Evolutionary conservation across 306 rosid species (phyloP), one percentile per base, ranked within the genome.

Genomic region (Dicorynia guianensis): DNA sequence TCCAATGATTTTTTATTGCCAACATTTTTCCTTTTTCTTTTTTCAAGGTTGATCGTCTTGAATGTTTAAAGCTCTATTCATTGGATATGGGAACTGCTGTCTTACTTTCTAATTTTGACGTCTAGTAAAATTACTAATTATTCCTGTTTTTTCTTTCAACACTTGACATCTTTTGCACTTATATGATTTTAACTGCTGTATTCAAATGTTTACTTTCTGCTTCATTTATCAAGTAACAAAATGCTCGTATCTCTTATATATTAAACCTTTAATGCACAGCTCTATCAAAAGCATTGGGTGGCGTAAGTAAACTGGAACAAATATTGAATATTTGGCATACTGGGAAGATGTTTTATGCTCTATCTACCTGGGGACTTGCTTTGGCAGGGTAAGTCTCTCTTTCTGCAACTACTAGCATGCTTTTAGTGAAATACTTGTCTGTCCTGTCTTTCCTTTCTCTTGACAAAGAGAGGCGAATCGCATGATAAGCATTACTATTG

Each of bases 361-460:
- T 95, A 36, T 83, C 97, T 83, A 90, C 97, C 39, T 95, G 99
- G 99, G 99, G 99, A 76, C 97, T 95, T 82, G 92, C 99, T 77
- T 86, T 95, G 76, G 83, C 89, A 0, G 97, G 97, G 99, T 95
- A 79, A 78, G 81, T 35, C 75, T 76, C 74, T 40, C 44, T 61
- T 43, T 19, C 66, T 48, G 11, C 54, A 61, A 53, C 68, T 55
- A 56, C 42, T 61, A 67, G 33, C 68, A 49, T 53, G 18, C 47
- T 35, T 12, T 49, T 50, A 14, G 58, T 71, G 49, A 57, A 69
- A 57, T 12, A 6, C 48, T n/a, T 48, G 1, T 49, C 12, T 67
- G 11, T 54, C 50, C 71, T 25, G 46, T 39, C 43, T 76, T 63
- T 58, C 52, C 33, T 48, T 18, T 60, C 42, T 5, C n/a, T 4